Evolutionary conservation across 2,329 filamentous ascomycete species (phyloP), one percentile per base, ranked within the genome.

Genomic region (Penicillium sp.): DNA sequence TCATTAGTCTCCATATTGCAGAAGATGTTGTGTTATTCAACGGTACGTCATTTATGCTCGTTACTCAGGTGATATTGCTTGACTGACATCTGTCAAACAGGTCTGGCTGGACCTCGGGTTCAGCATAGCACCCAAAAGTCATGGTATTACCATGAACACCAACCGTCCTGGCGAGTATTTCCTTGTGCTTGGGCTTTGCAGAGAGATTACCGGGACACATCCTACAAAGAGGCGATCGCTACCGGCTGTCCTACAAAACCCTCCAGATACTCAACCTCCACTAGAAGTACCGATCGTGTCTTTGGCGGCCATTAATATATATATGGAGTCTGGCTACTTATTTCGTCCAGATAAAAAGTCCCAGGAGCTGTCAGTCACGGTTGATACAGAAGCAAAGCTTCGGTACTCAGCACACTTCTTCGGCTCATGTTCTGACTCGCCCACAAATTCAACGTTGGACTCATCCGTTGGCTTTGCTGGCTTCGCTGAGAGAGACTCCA

Each of bases 51-150:
- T 52, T 13, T 3, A 14, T 19, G 9, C 10, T 41, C 10, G 9
- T 19, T 22, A 9, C 4, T n/a, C 19, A 22, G n/a, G 19, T 22
- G 3, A 1, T 13, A 33, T 22, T 2, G 29, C 9, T 9, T 44
- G 16, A 49, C 9, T 53, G 39, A 57, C 29, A 13, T 10, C 1
- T 3, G 47, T 39, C 35, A 53, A 14, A 55, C 22, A 76, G 73
- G 53, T 71, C 31, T 76, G 73, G 73, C 49, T 64, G 2, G 64
- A 71, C 26, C 57, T 74, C 45, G 69, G 66, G 14, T 68, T 74
- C 26, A 50, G 48, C 6, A 57, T 65, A 8, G 46, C 61, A 7
- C 63, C 62, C 27, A 68, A 68, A 55, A 62, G 54, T n/a, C 63
- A 47, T 39, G 55, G 60, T 19, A 33, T 44, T 26, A n/a, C 19